Percentiles rank a stretch among this genome's conserved stretches.
Evolutionary conservation across 164 flowering plant species (phyloP).

Genomic region (Macadamia integrifolia): DNA sequence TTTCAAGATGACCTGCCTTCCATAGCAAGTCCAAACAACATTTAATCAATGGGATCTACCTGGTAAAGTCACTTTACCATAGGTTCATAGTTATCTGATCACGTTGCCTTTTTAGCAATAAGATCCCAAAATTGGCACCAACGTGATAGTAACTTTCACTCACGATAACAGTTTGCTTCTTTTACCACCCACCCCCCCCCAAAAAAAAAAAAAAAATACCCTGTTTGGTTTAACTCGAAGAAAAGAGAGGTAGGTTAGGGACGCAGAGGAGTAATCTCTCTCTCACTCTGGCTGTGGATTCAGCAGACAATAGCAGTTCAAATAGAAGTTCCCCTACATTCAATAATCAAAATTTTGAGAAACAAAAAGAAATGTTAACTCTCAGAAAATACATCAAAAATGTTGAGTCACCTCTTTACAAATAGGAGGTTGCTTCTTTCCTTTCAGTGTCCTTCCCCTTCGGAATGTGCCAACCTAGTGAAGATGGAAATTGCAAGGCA

Average conservation of each 20-base stretch:
- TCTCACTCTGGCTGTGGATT: background rate
- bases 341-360: background rate
- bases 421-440: constrained; percentile 71
- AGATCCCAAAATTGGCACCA: background rate
- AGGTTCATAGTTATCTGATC: background rate
- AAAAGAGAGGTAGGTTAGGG: too few relatives aligned
- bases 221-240: too few relatives aligned
- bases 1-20: background rate
- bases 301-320: background rate
- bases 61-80: background rate
- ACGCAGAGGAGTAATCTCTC: background rate
- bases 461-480: constrained; percentile 78
- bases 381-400: background rate
- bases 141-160: background rate
- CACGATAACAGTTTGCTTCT: background rate
- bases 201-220: too few relatives aligned
- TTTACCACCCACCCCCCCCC: too few relatives aligned
- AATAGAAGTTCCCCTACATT: background rate
- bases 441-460: constrained; percentile 70
- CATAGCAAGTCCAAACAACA: background rate
- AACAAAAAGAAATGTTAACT: background rate
- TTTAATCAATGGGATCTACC: background rate
- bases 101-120: background rate
- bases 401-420: constrained; percentile 58
- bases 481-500: background rate